Evolutionary conservation across 768 basidiomycete genomes (phyloP).

Genomic region (Terana coerulea): DNA sequence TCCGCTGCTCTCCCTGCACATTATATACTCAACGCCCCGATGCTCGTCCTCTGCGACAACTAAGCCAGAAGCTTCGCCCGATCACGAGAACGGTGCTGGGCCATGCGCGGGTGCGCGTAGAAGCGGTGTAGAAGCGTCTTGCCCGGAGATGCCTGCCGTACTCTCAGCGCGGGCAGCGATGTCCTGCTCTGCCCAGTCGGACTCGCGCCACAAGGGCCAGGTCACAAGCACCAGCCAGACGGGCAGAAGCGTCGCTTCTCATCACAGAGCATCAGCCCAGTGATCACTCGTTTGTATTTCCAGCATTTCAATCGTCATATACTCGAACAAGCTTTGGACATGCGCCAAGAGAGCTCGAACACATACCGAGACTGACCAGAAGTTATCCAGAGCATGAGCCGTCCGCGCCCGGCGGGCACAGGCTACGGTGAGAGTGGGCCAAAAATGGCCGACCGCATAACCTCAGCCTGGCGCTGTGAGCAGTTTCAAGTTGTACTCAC

Average conservation of each 20-base stretch:
- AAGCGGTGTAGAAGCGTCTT: neutral
- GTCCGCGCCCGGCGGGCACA: neutral
- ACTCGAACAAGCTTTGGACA: neutral
- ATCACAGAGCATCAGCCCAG: neutral
- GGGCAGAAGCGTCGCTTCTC: neutral
- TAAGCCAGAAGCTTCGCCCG: neutral
- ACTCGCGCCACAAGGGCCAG: neutral
- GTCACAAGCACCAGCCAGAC: neutral
- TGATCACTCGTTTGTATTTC: neutral
- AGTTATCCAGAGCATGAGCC: constrained; percentile 5
- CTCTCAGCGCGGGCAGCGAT: constrained; percentile 3
- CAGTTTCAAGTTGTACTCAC: neutral
- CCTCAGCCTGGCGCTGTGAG: neutral
- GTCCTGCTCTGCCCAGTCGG: neutral
- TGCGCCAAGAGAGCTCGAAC: neutral
- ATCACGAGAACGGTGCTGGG: neutral
- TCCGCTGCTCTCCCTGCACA: neutral
- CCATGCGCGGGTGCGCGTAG: neutral
- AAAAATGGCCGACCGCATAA: neutral
- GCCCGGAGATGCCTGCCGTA: neutral
- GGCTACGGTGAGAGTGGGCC: neutral
- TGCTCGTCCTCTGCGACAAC: neutral
- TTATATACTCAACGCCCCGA: neutral
- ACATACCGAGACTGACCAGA: constrained; percentile 5
- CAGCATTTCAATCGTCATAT: neutral